Conservation (phyloP, 768 basidiomycete genomes). For the Termitomyces sp. region DNA sequence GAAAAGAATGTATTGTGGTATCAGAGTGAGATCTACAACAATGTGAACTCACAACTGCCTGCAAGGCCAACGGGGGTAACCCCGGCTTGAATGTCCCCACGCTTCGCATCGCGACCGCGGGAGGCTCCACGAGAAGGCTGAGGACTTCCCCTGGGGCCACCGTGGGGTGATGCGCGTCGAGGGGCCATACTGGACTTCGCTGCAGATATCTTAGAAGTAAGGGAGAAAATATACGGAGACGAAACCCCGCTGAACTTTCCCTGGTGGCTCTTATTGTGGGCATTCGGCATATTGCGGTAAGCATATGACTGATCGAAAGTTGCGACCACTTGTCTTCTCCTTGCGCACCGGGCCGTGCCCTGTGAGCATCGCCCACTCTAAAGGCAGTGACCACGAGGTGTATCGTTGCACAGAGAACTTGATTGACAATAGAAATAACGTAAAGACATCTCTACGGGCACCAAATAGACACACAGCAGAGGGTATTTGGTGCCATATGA, state of each 20-base stretch:
- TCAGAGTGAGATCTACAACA: background rate
- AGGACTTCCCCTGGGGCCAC: constrained; percentile 14
- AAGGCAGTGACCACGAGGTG: background rate
- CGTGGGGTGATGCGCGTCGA: background rate
- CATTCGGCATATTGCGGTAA: background rate
- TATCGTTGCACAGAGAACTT: background rate
- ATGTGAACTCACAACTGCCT: constrained; percentile 27
- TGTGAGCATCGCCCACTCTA: background rate
- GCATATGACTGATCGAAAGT: background rate
- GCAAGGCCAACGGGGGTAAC: constrained; percentile 16
- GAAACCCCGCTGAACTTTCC: background rate
- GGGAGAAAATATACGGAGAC: background rate
- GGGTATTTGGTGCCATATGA: background rate
- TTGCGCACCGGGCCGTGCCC: no score
- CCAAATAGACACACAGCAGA: background rate
- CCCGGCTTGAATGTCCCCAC: constrained; percentile 20
- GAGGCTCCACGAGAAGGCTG: constrained; percentile 15
- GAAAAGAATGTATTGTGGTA: constrained; percentile 17
- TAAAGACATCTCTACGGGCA: background rate
- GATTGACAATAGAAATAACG: background rate
- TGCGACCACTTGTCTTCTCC: no score
- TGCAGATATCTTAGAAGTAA: background rate
- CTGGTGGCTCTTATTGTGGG: background rate
- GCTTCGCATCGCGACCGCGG: constrained; percentile 23
- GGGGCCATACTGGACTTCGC: constrained; percentile 4